Percentiles rank a stretch among this genome's conserved stretches.
phyloP scores from a whole-genome alignment of 805 yeast genomes.

The Yarrowia sp. region DNA sequence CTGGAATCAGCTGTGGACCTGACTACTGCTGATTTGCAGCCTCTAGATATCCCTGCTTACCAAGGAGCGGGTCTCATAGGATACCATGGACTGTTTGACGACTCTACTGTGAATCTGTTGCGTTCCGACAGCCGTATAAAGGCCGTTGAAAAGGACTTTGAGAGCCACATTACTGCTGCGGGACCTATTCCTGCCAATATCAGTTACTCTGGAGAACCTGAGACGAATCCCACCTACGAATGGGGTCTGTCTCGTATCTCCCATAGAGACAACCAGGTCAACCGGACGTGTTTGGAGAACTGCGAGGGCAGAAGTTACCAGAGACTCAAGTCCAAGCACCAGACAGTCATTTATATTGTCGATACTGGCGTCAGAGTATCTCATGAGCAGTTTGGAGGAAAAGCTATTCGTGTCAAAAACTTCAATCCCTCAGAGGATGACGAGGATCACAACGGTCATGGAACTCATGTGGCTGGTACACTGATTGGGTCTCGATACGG shows the following conservation, averaged over 20 bases:
- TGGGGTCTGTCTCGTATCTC: conserved; percentile 95
- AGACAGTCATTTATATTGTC: conserved; percentile 56
- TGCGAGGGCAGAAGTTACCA: conserved; percentile 50
- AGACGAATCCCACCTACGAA: not conserved
- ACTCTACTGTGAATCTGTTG: not conserved
- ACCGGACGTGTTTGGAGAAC: conserved; percentile 56
- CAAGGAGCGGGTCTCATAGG: conserved; percentile 40
- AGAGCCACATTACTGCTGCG: not conserved
- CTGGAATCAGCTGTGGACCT: conserved; percentile 14
- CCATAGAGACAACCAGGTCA: conserved; percentile 64
- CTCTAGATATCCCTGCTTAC: conserved; percentile 32
- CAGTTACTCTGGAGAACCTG: conserved; percentile 1
- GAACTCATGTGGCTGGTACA: conserved; percentile 68
- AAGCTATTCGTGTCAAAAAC: conserved; percentile 64
- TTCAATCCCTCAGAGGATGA: conserved; percentile 56
- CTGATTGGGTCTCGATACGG: conserved; percentile 61
- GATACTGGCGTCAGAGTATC: conserved; percentile 62
- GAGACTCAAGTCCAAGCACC: conserved; percentile 63
- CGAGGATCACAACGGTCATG: conserved; percentile 63
- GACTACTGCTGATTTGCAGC: conserved; percentile 13
- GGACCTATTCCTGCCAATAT: conserved; percentile 16
- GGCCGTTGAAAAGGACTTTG: conserved; percentile 16
- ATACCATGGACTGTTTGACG: conserved; percentile 36
- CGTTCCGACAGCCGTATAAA: conserved; percentile 3
- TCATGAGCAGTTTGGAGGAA: conserved; percentile 62